A percentile compares a stretch with the other conserved stretches of the same genome.
Conservation (phyloP, 23 red algal genomes). For the Chondrus crispus region DNA sequence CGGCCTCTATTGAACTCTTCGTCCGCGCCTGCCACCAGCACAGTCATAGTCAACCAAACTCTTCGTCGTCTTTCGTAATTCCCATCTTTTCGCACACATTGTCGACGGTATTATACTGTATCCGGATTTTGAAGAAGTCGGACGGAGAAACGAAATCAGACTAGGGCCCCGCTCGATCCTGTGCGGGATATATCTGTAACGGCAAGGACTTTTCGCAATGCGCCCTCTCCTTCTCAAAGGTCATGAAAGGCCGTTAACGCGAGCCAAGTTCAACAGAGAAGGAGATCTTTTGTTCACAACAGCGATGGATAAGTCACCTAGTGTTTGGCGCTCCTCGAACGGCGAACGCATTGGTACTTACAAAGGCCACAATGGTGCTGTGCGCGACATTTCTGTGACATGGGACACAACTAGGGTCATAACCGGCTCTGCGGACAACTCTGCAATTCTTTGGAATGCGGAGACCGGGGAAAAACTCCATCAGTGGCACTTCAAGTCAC, state of each 20-base stretch:
- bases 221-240: slow-evolving; percentile 93
- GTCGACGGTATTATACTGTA: too few relatives aligned
- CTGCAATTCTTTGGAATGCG: slow-evolving; percentile 79
- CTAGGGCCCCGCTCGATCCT: background rate
- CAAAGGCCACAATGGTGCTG: slow-evolving; percentile 93
- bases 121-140: background rate
- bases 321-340: slow-evolving; percentile 76
- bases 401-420: slow-evolving; percentile 78
- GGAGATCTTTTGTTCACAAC: slow-evolving; percentile 97
- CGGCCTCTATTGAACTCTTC: too few relatives aligned
- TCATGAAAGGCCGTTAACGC: slow-evolving; percentile 95
- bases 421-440: slow-evolving; percentile 93
- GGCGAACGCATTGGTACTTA: slow-evolving; percentile 97
- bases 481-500: slow-evolving; percentile 74
- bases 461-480: slow-evolving; percentile 73
- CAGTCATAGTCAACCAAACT: too few relatives aligned
- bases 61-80: too few relatives aligned
- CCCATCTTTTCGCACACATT: too few relatives aligned
- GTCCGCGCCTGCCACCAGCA: too few relatives aligned
- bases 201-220: too few relatives aligned
- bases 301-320: slow-evolving; percentile 92
- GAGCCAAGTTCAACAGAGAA: slow-evolving; percentile 93
- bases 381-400: slow-evolving; percentile 84
- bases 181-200: background rate
- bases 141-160: background rate